These are phyloP conservation scores for Coemansia asiatica DNA, from an alignment of 192 early-diverging fungal species.

Conservation along the genomic window DNA sequence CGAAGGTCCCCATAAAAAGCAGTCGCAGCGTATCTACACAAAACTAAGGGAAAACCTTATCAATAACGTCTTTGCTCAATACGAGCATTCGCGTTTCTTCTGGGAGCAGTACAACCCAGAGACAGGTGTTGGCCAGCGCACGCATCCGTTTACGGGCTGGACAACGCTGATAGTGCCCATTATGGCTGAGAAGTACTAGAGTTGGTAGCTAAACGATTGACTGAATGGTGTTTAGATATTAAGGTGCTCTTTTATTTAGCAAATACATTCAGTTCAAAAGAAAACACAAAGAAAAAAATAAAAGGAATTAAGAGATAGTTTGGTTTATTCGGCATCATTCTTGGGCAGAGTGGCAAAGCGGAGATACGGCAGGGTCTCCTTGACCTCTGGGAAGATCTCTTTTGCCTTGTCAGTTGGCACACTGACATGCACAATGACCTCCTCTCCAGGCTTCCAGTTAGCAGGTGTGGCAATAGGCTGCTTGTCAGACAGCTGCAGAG, in stretches of 20 bases:
- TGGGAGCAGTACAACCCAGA: slow-evolving; percentile 90
- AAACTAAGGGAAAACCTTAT: slow-evolving; percentile 75
- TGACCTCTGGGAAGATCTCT: slow-evolving; percentile 79
- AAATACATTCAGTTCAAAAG: too few relatives aligned
- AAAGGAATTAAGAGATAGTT: background rate
- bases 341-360: slow-evolving; percentile 57
- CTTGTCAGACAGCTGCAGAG: slow-evolving; percentile 86
- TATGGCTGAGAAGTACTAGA: slow-evolving; percentile 83
- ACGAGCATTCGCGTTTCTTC: slow-evolving; percentile 73
- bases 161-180: slow-evolving; percentile 77
- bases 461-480: slow-evolving; percentile 91
- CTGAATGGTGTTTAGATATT: background rate
- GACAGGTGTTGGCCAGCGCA: slow-evolving; percentile 72
- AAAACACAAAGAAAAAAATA: background rate
- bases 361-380: slow-evolving; percentile 82
- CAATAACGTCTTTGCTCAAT: slow-evolving; percentile 72
- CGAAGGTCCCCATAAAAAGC: slow-evolving; percentile 67
- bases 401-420: slow-evolving; percentile 82
- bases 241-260: background rate
- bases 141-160: slow-evolving; percentile 97
- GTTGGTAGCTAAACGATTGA: too few relatives aligned
- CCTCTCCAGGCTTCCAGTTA: slow-evolving; percentile 84
- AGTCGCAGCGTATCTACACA: slow-evolving; percentile 71
- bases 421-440: slow-evolving; percentile 89
- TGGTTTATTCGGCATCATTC: slow-evolving; percentile 7